phyloP scores from a whole-genome alignment of 2,329 filamentous ascomycete species.

The Ophiostoma sp. region DNA sequence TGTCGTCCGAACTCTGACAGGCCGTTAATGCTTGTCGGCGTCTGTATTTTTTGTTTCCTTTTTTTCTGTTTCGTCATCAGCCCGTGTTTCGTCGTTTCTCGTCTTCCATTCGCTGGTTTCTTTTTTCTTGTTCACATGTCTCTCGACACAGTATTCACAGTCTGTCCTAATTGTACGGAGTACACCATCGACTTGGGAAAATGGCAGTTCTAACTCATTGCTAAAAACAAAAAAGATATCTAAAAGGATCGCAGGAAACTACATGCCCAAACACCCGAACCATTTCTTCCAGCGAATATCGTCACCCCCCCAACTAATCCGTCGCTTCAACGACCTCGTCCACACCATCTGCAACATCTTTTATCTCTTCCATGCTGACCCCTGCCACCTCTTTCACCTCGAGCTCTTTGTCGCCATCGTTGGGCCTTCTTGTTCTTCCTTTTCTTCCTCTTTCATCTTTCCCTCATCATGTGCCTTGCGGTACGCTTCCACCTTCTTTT shows the following conservation, averaged over 20 bases:
- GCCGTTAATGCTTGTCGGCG: not conserved
- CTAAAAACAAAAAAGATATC: not conserved
- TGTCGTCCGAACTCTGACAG: conserved; percentile 16
- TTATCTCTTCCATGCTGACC: not conserved
- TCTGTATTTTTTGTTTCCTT: not conserved
- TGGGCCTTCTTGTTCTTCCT: not conserved
- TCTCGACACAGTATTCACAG: not conserved
- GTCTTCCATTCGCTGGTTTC: not conserved
- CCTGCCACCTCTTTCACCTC: not conserved
- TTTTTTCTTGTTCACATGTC: not conserved
- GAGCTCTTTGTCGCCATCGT: not conserved
- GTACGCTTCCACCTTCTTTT: not conserved
- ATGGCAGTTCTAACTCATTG: not conserved
- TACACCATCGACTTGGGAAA: not conserved
- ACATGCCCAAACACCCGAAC: not conserved
- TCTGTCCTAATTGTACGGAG: not conserved
- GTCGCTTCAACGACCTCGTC: not conserved
- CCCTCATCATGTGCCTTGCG: not conserved
- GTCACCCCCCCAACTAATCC: not conserved
- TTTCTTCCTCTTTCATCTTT: not conserved
- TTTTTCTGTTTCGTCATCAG: not conserved
- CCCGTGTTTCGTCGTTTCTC: not conserved
- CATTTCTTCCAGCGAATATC: not conserved
- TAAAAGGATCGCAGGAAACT: not conserved
- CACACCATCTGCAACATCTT: not conserved